Base-by-base conservation (phyloP, 2,329 filamentous ascomycete genomes). In the Purpureocillium lavendulum region DNA sequence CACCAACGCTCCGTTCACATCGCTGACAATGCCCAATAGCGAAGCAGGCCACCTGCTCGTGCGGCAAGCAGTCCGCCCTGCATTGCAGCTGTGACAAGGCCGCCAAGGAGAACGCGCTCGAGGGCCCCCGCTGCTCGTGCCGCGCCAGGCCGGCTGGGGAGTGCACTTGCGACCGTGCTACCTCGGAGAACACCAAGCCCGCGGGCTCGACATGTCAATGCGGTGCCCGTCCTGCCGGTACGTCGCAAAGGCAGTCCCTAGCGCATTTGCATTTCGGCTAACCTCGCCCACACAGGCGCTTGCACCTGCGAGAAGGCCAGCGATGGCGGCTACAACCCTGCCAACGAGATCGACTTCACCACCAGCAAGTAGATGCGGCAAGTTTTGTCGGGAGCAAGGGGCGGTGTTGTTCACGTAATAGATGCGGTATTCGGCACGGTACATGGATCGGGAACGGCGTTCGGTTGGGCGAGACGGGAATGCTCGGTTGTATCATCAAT, bases 31-130 rank as follows among this genome's bases (percentile, higher is more conserved):
- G n/a, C 35, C 10, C 21, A 10, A 14, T 13, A 77, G 78, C 77
- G 51, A 62, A 77, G 52, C 71, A 82, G 62, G 79, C 79, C 8
- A 82, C 71, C 44, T 95, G 88, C 77, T 94, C 87, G 13, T 97
- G 90, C 61, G 90, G 90, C 57, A 80, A 95, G 70, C 76, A 92
- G 59, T 77, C 80, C 4, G 90, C 90, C 36, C 78, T 95, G 36
- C 73, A 89, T 60, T 97, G 90, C 77, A 84, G 71, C 46, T 96
- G 90, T 69, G 78, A 78, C 54, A 89, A 87, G 63, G 75, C 88
- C 4, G 48, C 72, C 4, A 64, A 70, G 13, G 89, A 96, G 72
- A 96, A 96, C 71, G 66, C 66, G 31, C 59, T 86, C 40, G 61
- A 70, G 7, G 87, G 87, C 7, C 73, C 85, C 30, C 74, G 86